Evolutionary conservation across 1,284 basidiomycete species (phyloP).

Genomic region (Flammula alnicola): DNA sequence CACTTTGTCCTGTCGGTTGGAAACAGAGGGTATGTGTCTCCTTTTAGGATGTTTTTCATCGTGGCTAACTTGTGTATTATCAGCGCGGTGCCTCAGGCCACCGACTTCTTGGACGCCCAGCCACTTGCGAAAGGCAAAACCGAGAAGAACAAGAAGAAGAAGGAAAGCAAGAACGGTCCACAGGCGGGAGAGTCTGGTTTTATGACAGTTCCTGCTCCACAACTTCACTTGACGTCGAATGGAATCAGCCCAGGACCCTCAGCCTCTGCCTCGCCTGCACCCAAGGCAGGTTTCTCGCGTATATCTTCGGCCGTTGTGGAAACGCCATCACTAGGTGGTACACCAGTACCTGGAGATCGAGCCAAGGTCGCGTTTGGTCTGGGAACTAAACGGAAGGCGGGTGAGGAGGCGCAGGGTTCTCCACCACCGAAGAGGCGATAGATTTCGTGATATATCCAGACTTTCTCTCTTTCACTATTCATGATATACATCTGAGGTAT

Average conservation of each 20-base stretch:
- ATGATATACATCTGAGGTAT: background rate
- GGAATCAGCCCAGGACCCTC: slow-evolving; percentile 52
- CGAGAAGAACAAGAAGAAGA: slow-evolving; percentile 77
- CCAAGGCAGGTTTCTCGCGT: slow-evolving; percentile 77
- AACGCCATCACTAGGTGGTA: slow-evolving; percentile 46
- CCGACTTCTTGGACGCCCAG: slow-evolving; percentile 78
- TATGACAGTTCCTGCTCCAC: slow-evolving; percentile 68
- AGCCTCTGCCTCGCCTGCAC: slow-evolving; percentile 62
- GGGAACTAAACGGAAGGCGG: slow-evolving; percentile 80
- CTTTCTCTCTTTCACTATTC: background rate
- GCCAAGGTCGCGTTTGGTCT: slow-evolving; percentile 78
- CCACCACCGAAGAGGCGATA: slow-evolving; percentile 50
- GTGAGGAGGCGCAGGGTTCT: slow-evolving; percentile 53
- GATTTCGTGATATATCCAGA: background rate
- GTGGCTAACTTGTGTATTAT: slow-evolving; percentile 19
- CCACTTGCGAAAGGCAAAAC: slow-evolving; percentile 81
- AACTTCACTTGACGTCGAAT: slow-evolving; percentile 43
- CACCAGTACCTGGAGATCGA: slow-evolving; percentile 63
- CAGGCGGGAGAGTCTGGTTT: slow-evolving; percentile 63
- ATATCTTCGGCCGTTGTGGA: slow-evolving; percentile 57
- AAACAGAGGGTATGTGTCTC: slow-evolving; percentile 78
- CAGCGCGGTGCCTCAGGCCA: slow-evolving; percentile 81
- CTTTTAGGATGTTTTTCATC: slow-evolving; percentile 2
- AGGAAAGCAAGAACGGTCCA: slow-evolving; percentile 47
- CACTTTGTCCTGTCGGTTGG: slow-evolving; percentile 94